A percentile compares a stretch with the other conserved stretches of the same genome.
Conservation (phyloP, 768 basidiomycete genomes). For the Leucogyrophana mollusca region DNA sequence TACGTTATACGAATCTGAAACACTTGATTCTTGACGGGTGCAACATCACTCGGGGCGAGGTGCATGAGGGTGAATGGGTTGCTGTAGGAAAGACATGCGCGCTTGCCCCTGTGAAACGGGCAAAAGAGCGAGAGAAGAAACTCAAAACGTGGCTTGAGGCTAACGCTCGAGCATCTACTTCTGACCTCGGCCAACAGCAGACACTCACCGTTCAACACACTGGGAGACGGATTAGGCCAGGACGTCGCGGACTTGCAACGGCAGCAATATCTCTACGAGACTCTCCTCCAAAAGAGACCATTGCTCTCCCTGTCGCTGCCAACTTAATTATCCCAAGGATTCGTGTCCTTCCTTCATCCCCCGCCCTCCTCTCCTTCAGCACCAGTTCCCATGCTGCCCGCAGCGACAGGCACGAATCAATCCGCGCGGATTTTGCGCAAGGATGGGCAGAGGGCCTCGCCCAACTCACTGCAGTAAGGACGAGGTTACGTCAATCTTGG, state of each 20-base stretch:
- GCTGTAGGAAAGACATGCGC: constrained; percentile 63
- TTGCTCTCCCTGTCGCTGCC: constrained; percentile 9
- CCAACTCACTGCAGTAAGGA: constrained; percentile 48
- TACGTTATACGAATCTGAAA: constrained; percentile 47
- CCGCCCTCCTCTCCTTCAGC: constrained; percentile 48
- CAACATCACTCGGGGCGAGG: constrained; percentile 48
- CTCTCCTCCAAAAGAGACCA: constrained; percentile 15
- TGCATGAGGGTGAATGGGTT: constrained; percentile 54
- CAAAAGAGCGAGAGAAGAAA: constrained; percentile 66
- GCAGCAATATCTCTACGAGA: constrained; percentile 62
- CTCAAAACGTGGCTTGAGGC: constrained; percentile 51
- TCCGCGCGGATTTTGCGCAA: constrained; percentile 51
- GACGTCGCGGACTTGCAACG: constrained; percentile 62
- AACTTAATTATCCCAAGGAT: constrained; percentile 35
- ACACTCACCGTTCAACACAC: background rate
- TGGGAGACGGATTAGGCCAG: constrained; percentile 33
- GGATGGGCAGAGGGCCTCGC: constrained; percentile 65
- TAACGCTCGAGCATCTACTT: constrained; percentile 9
- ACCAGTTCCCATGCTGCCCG: constrained; percentile 33
- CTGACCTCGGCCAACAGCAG: constrained; percentile 1
- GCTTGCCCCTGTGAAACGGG: constrained; percentile 55
- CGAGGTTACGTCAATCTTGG: constrained; percentile 45
- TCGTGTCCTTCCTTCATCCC: constrained; percentile 56
- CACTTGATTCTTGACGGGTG: constrained; percentile 76
- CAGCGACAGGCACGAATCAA: constrained; percentile 34